Conservation (phyloP, 2,329 filamentous ascomycete species). For the Westerdykella ornata region DNA sequence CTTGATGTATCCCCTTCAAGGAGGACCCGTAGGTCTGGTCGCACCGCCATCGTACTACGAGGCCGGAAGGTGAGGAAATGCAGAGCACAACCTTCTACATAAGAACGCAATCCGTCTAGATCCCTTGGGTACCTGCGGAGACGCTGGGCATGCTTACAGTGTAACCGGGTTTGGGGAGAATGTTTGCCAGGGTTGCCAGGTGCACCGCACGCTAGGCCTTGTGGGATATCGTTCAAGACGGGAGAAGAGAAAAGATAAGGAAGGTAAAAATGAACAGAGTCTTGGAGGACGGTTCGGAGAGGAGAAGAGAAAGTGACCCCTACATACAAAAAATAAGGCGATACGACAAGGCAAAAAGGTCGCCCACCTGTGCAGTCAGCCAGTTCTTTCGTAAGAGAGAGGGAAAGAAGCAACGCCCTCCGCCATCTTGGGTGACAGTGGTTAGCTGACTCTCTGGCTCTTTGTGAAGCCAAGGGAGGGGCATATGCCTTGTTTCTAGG, state of each 20-base stretch:
- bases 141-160: constrained; percentile 22
- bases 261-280: constrained; percentile 13
- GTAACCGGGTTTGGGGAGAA: constrained; percentile 21
- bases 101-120: constrained; percentile 12
- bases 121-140: neutral
- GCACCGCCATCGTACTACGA: constrained; percentile 18
- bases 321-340: neutral
- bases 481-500: neutral
- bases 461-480: too few species aligned
- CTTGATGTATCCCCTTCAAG: constrained; percentile 27
- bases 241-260: constrained; percentile 16
- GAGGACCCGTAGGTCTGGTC: constrained; percentile 22
- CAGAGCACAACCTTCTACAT: constrained; percentile 23
- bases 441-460: neutral
- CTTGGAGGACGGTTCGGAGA: constrained; percentile 16
- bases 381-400: neutral
- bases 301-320: neutral
- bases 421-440: neutral
- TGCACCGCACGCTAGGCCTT: constrained; percentile 27
- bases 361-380: neutral
- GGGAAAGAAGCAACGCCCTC: neutral
- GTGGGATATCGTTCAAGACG: constrained; percentile 26
- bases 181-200: constrained; percentile 22
- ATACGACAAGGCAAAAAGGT: neutral
- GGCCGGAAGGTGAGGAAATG: constrained; percentile 15